Percentiles rank a stretch among this genome's conserved stretches.
These are phyloP conservation scores for Monilinia aucupariae DNA, from an alignment of 2,329 filamentous ascomycete species.

Conservation along the genomic window DNA sequence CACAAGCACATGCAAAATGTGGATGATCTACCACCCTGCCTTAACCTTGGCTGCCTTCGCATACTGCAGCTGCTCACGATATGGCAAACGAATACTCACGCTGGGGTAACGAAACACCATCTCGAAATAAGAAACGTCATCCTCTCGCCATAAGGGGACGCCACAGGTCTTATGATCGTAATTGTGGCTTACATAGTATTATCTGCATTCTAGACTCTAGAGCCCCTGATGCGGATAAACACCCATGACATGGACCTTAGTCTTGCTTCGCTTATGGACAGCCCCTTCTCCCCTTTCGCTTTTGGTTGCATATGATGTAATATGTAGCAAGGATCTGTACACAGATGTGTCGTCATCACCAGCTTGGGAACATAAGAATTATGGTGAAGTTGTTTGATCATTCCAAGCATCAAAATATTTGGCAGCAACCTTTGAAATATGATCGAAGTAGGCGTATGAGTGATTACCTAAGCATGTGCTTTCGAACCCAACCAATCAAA, in stretches of 20 bases:
- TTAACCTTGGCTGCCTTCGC: no score
- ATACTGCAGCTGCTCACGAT: neutral
- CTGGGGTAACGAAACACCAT: neutral
- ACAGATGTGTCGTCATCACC: slow-evolving; percentile 1
- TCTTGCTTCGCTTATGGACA: slow-evolving; percentile 1
- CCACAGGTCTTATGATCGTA: slow-evolving; percentile 1
- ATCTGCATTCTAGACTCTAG: slow-evolving; percentile 2
- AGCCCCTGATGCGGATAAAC: neutral
- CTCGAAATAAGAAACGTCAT: slow-evolving; percentile 1
- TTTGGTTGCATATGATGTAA: slow-evolving; percentile 1
- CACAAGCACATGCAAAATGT: neutral
- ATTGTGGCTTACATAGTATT: no score
- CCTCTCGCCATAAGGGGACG: neutral
- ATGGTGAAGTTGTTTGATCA: neutral
- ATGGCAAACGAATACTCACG: neutral
- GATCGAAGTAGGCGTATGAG: no score
- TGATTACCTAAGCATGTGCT: no score
- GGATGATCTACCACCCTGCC: no score
- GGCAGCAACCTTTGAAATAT: no score
- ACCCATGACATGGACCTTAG: no score
- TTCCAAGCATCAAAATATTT: no score
- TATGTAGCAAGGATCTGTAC: neutral
- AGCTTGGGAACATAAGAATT: neutral
- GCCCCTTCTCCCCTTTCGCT: neutral
- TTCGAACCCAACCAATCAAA: no score